Evolutionary conservation across 1,284 basidiomycete species (phyloP).

Genomic region (Ustilago loliicola): DNA sequence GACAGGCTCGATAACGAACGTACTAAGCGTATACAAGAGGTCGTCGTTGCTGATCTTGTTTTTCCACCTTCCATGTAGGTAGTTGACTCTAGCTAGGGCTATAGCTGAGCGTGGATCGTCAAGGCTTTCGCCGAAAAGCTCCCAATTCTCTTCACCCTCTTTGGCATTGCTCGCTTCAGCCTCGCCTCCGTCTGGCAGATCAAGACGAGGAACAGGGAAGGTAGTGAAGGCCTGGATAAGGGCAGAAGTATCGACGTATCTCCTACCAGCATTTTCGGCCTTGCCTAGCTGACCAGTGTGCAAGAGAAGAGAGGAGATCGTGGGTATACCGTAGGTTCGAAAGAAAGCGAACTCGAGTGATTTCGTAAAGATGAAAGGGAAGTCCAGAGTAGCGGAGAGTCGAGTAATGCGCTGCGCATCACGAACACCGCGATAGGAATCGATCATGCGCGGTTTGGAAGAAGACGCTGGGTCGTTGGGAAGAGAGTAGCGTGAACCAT

Average conservation of each 20-base stretch:
- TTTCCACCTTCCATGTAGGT: conserved; percentile 39
- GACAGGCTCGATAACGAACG: conserved; percentile 45
- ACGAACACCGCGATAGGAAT: conserved; percentile 41
- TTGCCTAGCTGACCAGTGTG: conserved; percentile 47
- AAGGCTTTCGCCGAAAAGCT: conserved; percentile 33
- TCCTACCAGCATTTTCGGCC: conserved; percentile 35
- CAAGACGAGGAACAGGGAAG: conserved; percentile 78
- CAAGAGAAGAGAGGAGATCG: conserved; percentile 46
- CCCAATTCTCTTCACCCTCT: conserved; percentile 16
- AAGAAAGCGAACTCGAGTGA: conserved; percentile 52
- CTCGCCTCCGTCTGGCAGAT: conserved; percentile 73
- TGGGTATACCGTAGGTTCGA: conserved; percentile 51
- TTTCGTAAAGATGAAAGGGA: conserved; percentile 32
- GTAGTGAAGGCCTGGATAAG: conserved; percentile 66
- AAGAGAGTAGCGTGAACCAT: conserved; percentile 35
- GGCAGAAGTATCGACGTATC: conserved; percentile 50
- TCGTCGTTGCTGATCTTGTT: conserved; percentile 55
- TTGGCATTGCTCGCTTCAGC: not conserved
- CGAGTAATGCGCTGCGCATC: conserved; percentile 50
- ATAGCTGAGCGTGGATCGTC: conserved; percentile 48
- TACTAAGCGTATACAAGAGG: conserved; percentile 50
- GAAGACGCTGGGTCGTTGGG: conserved; percentile 11
- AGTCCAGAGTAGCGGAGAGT: conserved; percentile 23
- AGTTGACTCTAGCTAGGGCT: conserved; percentile 51
- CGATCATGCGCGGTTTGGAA: conserved; percentile 46